phyloP scores from a whole-genome alignment of 179 eudicot species.

The Amaranthus tricolor region DNA sequence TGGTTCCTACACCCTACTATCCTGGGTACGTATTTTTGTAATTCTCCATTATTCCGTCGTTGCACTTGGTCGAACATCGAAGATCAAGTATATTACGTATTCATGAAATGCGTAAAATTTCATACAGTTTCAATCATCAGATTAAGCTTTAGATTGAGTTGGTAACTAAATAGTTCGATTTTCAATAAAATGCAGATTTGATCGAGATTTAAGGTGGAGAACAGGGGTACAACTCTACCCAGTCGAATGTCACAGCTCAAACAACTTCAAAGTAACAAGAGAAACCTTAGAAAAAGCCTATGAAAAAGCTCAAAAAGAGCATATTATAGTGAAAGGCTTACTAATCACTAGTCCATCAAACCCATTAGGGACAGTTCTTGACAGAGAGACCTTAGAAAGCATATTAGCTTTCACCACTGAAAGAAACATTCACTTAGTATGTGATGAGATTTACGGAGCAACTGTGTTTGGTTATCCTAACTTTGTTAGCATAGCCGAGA shows the following conservation, averaged over 20 bases:
- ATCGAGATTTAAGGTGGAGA: conserved; percentile 82
- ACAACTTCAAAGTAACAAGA: conserved; percentile 58
- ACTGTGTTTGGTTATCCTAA: no score
- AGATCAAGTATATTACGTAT: no score
- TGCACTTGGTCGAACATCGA: no score
- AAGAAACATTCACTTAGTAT: no score
- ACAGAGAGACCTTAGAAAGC: no score
- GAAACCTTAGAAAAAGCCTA: conserved; percentile 62
- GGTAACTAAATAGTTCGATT: neutral
- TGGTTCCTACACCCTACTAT: conserved; percentile 83
- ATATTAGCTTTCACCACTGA: no score
- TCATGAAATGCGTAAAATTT: no score
- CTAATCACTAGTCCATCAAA: conserved; percentile 46
- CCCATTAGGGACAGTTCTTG: no score
- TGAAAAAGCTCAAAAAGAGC: conserved; percentile 45
- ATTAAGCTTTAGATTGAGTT: no score
- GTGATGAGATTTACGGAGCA: no score
- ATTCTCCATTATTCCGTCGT: no score
- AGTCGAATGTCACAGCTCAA: conserved; percentile 54
- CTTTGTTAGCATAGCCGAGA: conserved; percentile 67
- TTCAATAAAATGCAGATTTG: conserved; percentile 50
- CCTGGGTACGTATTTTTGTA: conserved; percentile 50
- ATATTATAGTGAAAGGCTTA: conserved; percentile 64
- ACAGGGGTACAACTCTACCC: conserved; percentile 71
- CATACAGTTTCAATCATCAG: no score